These are phyloP conservation scores for Botrytis fragariae DNA, from an alignment of 2,329 filamentous ascomycete genomes.

Conservation along the genomic window DNA sequence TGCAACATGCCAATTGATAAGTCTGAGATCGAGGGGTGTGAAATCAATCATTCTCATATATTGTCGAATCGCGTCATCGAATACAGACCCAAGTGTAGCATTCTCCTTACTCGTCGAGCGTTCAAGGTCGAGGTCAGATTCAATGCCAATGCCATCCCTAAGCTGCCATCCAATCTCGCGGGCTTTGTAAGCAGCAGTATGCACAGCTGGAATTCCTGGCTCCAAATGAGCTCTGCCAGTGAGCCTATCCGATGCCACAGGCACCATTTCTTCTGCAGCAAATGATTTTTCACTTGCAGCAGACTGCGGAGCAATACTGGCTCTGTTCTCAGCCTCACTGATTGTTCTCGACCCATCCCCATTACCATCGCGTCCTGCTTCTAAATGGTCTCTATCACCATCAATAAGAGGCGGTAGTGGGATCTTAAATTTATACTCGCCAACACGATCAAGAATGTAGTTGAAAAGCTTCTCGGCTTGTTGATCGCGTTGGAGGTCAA, in stretches of 20 bases:
- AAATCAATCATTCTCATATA: conserved; percentile 82
- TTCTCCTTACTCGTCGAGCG: conserved; percentile 55
- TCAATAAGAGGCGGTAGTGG: conserved; percentile 69
- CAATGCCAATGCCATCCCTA: conserved; percentile 58
- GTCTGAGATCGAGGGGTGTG: conserved; percentile 78
- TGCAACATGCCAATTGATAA: conserved; percentile 97
- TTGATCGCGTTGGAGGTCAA: conserved; percentile 74
- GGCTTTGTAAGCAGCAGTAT: conserved; percentile 74
- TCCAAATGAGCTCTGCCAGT: conserved; percentile 73
- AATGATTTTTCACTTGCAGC: conserved; percentile 39
- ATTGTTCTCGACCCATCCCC: conserved; percentile 71
- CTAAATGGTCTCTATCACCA: conserved; percentile 78
- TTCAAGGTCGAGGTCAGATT: conserved; percentile 70
- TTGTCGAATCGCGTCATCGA: conserved; percentile 87
- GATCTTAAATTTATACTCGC: conserved; percentile 81
- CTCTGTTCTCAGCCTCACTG: conserved; percentile 64
- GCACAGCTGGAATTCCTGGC: conserved; percentile 64
- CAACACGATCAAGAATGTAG: conserved; percentile 87
- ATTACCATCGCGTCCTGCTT: conserved; percentile 75
- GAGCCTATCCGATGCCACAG: conserved; percentile 64
- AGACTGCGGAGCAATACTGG: conserved; percentile 56
- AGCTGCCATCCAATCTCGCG: conserved; percentile 80
- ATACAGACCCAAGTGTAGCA: conserved; percentile 83
- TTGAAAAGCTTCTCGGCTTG: conserved; percentile 92
- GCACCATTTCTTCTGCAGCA: conserved; percentile 50